Percentiles rank a stretch among this genome's conserved stretches.
These are phyloP conservation scores for Phytophthora colocasiae DNA, from an alignment of 352 stramenopile species.

Conservation along the genomic window DNA sequence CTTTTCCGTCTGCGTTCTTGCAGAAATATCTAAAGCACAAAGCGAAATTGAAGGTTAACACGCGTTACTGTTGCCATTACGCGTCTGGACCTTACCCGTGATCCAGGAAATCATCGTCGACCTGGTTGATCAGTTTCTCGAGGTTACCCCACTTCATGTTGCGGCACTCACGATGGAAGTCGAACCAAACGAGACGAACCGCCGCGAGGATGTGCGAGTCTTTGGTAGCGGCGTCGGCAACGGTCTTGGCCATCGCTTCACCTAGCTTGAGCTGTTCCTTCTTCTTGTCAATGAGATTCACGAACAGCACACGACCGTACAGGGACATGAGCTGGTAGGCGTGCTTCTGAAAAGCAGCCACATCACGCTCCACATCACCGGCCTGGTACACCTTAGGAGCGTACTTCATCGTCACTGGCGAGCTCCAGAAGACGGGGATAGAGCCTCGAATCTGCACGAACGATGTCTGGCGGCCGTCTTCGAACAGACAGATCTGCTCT, in stretches of 20 bases:
- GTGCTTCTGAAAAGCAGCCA: slow-evolving; percentile 63
- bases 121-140: slow-evolving; percentile 87
- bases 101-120: slow-evolving; percentile 86
- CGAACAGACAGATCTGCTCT: slow-evolving; percentile 92
- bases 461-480: slow-evolving; percentile 59
- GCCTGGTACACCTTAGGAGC: slow-evolving; percentile 87
- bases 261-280: slow-evolving; percentile 94
- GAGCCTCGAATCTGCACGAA: slow-evolving; percentile 93
- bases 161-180: slow-evolving; percentile 97
- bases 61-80: background rate
- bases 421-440: slow-evolving; percentile 95
- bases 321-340: slow-evolving; percentile 69
- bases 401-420: slow-evolving; percentile 93
- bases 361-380: slow-evolving; percentile 48
- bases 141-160: slow-evolving; percentile 95
- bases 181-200: slow-evolving; percentile 93
- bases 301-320: slow-evolving; percentile 85
- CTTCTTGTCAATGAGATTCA: slow-evolving; percentile 97
- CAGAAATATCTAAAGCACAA: slow-evolving; percentile 59
- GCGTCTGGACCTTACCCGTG: slow-evolving; percentile 51
- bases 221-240: slow-evolving; percentile 52
- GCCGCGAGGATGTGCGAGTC: slow-evolving; percentile 73
- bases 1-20: slow-evolving; percentile 50
- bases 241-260: slow-evolving; percentile 87
- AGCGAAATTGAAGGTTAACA: background rate